phyloP scores from a whole-genome alignment of 441 rosid species.

The Brassica balearica region DNA sequence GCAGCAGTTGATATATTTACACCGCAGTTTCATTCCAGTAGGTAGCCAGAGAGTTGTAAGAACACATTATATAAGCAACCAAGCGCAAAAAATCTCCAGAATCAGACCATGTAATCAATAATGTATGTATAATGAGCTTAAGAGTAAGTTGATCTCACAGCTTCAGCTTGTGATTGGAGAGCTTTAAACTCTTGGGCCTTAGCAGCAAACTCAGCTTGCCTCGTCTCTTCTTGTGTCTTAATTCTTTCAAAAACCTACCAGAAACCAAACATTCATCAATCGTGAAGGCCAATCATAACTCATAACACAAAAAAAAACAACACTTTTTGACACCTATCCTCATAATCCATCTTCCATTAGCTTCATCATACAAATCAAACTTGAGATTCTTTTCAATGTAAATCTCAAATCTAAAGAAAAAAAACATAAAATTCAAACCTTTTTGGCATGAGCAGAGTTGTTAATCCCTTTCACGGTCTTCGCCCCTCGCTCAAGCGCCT shows the following conservation, averaged over 20 bases:
- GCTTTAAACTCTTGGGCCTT: conserved; percentile 80
- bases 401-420: neutral
- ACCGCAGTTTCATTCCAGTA: neutral
- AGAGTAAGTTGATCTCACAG: conserved; percentile 50
- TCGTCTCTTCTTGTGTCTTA: conserved; percentile 78
- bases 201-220: conserved; percentile 60
- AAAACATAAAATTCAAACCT: conserved; percentile 40
- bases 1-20: neutral
- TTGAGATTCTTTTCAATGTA: neutral
- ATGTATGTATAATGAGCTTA: neutral
- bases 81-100: neutral
- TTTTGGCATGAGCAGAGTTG: conserved; percentile 67
- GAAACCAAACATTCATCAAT: conserved; percentile 11
- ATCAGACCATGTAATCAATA: neutral
- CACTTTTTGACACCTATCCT: neutral
- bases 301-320: neutral
- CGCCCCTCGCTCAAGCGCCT: conserved; percentile 84
- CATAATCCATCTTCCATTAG: neutral
- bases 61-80: neutral
- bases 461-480: conserved; percentile 67
- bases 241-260: conserved; percentile 72
- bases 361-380: neutral
- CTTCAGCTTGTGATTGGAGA: conserved; percentile 78
- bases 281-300: conserved; percentile 6
- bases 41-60: neutral